Conservation (phyloP, 2,329 filamentous ascomycete species). For the Byssochlamys sp. region DNA sequence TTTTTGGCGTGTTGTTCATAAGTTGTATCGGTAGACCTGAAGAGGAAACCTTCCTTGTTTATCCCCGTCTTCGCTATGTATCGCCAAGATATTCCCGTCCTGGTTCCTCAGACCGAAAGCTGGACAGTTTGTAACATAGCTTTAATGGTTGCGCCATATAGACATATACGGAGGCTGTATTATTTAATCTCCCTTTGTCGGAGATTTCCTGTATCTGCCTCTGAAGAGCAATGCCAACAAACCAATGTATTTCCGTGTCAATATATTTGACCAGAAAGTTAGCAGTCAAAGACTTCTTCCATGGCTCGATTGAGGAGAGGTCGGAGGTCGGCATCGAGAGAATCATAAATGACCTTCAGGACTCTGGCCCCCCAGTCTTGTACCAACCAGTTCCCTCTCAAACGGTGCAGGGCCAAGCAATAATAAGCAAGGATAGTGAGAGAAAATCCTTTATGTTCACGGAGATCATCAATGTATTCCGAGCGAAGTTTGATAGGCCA, state of each 20-base stretch:
- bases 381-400: slow-evolving; percentile 56
- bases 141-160: too few relatives aligned
- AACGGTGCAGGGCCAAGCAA: slow-evolving; percentile 50
- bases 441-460: slow-evolving; percentile 28
- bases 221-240: neutral
- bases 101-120: too few relatives aligned
- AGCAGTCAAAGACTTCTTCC: slow-evolving; percentile 19
- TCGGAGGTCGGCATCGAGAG: slow-evolving; percentile 23
- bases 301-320: slow-evolving; percentile 22
- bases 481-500: slow-evolving; percentile 29
- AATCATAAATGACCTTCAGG: slow-evolving; percentile 48
- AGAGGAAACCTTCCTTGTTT: neutral
- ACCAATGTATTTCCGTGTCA: neutral
- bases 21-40: neutral
- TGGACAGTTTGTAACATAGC: too few relatives aligned
- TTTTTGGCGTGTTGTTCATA: neutral
- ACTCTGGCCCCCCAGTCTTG: slow-evolving; percentile 57
- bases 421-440: slow-evolving; percentile 54
- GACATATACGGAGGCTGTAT: too few relatives aligned
- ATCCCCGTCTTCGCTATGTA: too few relatives aligned
- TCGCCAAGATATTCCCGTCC: too few relatives aligned
- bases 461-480: slow-evolving; percentile 27
- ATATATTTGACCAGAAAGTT: slow-evolving; percentile 9
- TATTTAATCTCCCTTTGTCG: neutral
- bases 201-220: neutral